Evolutionary conservation across 306 rosid genomes (phyloP), one percentile per base, ranked within the genome.

Genomic region (Pachyrhizus erosus): DNA sequence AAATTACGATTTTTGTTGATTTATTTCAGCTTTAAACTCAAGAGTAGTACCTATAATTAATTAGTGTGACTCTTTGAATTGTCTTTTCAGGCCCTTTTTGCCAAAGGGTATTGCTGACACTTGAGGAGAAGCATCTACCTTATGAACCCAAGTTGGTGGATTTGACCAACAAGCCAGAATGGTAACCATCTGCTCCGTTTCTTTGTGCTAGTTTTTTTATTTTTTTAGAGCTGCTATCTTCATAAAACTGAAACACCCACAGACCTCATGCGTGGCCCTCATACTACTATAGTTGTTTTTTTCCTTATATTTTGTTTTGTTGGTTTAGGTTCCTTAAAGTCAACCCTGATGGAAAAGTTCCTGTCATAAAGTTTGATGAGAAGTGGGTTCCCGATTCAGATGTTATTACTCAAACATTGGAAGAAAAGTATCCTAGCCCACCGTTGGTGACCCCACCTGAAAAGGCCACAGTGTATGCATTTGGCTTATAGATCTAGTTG

Each of bases 301-400:
- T 73, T 84, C 9, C 66, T 80, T 77, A 77, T 34, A n/a, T 68
- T 43, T 14, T 23, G 70, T 64, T 74, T 27, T 86, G 70, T 49
- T 73, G 42, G 24, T 78, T 69, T 77, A 96, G 98, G 99, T 92
- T 96, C 80, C 88, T 93, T 72, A 84, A 87, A 77, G 88, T 93
- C 76, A 93, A 85, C 78, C 45, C 94, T 4, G 91, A 88, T 45
- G 97, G 99, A 52, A 96, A 87, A 86, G 99, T 96, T 87, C 99
- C 98, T 40, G 93, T 89, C 51, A 64, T 92, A 65, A 91, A 91
- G 64, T 73, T 96, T 9, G 90, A 91, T 84, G 98, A 92, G 81
- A 89, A 93, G 85, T 96, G 99, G 99, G 66, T 93, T 73, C 70
- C 97, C 10, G 99, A 96, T 88, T 96, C 99, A 23, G 98, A 96